Percentiles rank a stretch among this genome's conserved stretches.
These are phyloP conservation scores for Suhomyces yuchorum DNA, from an alignment of 1,139 yeast species.

Conservation along the genomic window DNA sequence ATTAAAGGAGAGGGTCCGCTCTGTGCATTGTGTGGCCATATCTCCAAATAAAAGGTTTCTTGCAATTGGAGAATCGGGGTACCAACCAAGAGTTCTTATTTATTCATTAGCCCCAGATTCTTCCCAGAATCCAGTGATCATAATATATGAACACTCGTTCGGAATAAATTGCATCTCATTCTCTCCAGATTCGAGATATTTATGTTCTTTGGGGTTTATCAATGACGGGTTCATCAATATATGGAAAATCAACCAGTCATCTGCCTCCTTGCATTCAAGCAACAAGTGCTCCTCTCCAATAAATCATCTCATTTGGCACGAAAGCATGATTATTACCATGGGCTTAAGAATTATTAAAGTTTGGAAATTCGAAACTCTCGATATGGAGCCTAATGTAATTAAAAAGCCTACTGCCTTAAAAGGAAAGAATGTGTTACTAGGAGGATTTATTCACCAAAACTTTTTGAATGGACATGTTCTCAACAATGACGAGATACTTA, in stretches of 20 bases:
- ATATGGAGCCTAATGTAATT: slow-evolving; percentile 6
- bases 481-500: slow-evolving; percentile 40
- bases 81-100: slow-evolving; percentile 61
- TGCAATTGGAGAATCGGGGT: slow-evolving; percentile 71
- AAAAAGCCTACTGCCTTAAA: slow-evolving; percentile 37
- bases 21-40: slow-evolving; percentile 56
- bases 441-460: slow-evolving; percentile 46
- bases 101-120: slow-evolving; percentile 59
- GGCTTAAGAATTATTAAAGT: slow-evolving; percentile 63
- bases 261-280: slow-evolving; percentile 39
- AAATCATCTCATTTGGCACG: slow-evolving; percentile 58
- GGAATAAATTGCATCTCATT: slow-evolving; percentile 60
- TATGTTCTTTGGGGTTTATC: slow-evolving; percentile 62
- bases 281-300: slow-evolving; percentile 64
- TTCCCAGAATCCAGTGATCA: slow-evolving; percentile 48
- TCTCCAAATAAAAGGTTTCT: slow-evolving; percentile 54
- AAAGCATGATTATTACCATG: slow-evolving; percentile 49
- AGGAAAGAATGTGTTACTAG: slow-evolving; percentile 62
- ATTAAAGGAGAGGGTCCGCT: slow-evolving; percentile 49
- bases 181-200: slow-evolving; percentile 54
- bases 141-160: slow-evolving; percentile 62
- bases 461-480: slow-evolving; percentile 45
- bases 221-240: slow-evolving; percentile 67
- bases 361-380: slow-evolving; percentile 46
- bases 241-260: slow-evolving; percentile 46